A percentile compares a stretch with the other conserved stretches of the same genome.
Evolutionary conservation across 2,329 filamentous ascomycete species (phyloP).

Genomic region (Phyllosticta citriasiana): DNA sequence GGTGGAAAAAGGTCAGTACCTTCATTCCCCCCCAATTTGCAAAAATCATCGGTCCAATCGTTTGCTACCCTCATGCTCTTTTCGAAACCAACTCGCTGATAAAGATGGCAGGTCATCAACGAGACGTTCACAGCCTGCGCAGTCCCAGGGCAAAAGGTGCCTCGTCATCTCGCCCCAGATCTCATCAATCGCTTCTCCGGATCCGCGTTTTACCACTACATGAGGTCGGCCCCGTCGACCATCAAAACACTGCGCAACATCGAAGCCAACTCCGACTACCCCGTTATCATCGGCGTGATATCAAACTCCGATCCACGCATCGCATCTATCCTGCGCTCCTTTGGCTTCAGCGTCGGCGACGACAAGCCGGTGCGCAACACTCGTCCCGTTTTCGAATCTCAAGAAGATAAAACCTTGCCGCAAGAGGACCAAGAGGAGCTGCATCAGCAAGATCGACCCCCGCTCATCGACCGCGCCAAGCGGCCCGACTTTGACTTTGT

Average conservation of each 20-base stretch:
- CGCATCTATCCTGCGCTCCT: conserved; percentile 41
- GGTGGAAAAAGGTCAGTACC: background rate
- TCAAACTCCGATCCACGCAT: conserved; percentile 57
- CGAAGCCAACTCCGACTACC: conserved; percentile 15
- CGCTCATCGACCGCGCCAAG: background rate
- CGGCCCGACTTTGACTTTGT: conserved; percentile 43
- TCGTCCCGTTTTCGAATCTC: background rate
- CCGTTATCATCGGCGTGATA: conserved; percentile 45
- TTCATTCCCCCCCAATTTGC: background rate
- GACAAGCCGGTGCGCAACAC: background rate
- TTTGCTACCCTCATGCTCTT: background rate
- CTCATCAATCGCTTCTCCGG: conserved; percentile 42
- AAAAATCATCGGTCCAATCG: background rate
- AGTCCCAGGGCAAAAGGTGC: conserved; percentile 26
- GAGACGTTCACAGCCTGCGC: conserved; percentile 42
- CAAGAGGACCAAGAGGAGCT: background rate
- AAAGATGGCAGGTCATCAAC: conserved; percentile 40
- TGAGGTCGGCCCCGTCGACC: conserved; percentile 1
- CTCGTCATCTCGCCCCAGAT: conserved; percentile 35
- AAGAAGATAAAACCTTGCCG: background rate
- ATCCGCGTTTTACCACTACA: background rate
- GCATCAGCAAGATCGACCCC: background rate
- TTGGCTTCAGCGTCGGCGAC: conserved; percentile 39
- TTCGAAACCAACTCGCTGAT: background rate
- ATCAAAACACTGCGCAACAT: background rate